These are phyloP conservation scores for Colletotrichum tamarilloi DNA, from an alignment of 2,329 filamentous ascomycete species.

Conservation along the genomic window DNA sequence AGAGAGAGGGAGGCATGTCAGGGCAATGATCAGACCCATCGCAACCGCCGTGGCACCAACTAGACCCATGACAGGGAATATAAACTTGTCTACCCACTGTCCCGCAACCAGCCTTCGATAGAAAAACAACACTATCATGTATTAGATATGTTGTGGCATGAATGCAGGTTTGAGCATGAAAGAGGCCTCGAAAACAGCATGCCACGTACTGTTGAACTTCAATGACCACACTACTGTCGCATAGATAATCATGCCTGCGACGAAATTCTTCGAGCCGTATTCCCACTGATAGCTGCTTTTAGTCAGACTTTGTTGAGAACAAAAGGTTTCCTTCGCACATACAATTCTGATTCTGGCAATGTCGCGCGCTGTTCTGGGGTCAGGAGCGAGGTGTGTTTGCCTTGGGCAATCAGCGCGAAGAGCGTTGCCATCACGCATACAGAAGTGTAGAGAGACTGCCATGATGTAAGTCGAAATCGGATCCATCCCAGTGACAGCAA, in stretches of 20 bases:
- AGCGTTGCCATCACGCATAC: conserved; percentile 15
- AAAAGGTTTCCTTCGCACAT: neutral
- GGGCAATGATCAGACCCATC: conserved; percentile 41
- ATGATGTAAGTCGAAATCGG: too few species aligned
- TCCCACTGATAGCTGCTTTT: conserved; percentile 37
- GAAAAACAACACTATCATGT: conserved; percentile 46
- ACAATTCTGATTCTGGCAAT: conserved; percentile 42
- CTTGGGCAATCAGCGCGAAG: conserved; percentile 43
- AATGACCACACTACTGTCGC: conserved; percentile 50
- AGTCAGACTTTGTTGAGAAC: neutral
- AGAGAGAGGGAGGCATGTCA: conserved; percentile 48
- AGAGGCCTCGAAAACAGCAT: too few species aligned
- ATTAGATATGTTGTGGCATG: neutral
- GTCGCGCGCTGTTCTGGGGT: conserved; percentile 44
- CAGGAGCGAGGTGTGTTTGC: conserved; percentile 44
- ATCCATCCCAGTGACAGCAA: too few species aligned
- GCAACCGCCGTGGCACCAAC: conserved; percentile 41
- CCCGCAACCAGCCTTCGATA: conserved; percentile 49
- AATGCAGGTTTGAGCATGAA: neutral
- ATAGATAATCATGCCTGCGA: conserved; percentile 46
- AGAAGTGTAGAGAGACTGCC: conserved; percentile 4
- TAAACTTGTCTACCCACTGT: conserved; percentile 48
- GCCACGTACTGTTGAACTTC: conserved; percentile 47
- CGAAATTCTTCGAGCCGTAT: conserved; percentile 49
- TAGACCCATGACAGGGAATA: conserved; percentile 47